Evolutionary conservation across 2,329 filamentous ascomycete species (phyloP), one percentile per base, ranked within the genome.

Genomic region (Podosphaera xanthii): DNA sequence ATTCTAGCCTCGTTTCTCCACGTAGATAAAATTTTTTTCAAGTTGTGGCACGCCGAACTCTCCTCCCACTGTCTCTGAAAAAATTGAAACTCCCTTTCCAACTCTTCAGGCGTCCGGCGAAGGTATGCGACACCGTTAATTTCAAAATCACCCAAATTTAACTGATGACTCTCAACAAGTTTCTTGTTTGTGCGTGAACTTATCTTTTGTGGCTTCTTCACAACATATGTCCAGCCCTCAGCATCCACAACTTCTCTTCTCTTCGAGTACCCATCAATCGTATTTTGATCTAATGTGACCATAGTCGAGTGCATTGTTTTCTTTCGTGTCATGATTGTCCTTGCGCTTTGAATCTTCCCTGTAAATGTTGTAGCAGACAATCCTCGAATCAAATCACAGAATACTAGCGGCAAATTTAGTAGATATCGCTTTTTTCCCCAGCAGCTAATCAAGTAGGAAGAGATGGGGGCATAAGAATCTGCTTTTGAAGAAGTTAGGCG

Each of bases 201-300:
- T 4, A 61, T 53, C 10, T 58, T 58, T 30, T 59, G 59, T 2
- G 64, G 63, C 7, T 63, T 62, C 12, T 68, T 65, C 8, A 70
- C 59, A 34, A 70, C 65, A 61, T 70, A 67, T 33, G 66, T 66
- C 68, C 68, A 70, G n/a, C 69, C 69, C 46, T 69, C 65, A 0
- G 60, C 61, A 59, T 67, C 68, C 12, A 65, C 61, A 3, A 70
- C 58, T 40, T 69, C 61, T 46, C 61, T 64, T 38, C 68, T 59
- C 56, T 69, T 69, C 4, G 63, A 40, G 10, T 40, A 10, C 36
- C 5, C 10, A 40, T 40, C 10, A 6, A 40, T 40, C 36, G 36
- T 40, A 5, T 5, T 40, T 10, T 5, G 36, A 6, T 10, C 10
- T 40, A 10, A 40, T 6, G 5, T 10, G 5, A 40, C 36, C 10